A percentile compares a stretch with the other conserved stretches of the same genome.
These are phyloP conservation scores for Solanum virginianum DNA, from an alignment of 257 asterid species.

Conservation along the genomic window DNA sequence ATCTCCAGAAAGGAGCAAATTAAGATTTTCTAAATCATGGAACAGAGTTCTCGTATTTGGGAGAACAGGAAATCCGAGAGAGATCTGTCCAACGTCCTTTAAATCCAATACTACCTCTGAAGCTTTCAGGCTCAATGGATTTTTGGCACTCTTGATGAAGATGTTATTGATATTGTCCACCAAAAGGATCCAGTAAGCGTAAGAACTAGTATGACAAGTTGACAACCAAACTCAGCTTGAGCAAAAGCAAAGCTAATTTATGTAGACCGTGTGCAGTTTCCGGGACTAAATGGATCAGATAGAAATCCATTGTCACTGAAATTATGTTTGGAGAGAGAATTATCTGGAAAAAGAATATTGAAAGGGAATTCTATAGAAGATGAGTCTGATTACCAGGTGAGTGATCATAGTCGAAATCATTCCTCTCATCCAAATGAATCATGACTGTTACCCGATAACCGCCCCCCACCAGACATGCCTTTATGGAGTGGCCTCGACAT, in stretches of 20 bases:
- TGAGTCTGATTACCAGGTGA: conserved; percentile 26
- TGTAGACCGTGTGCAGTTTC: conserved; percentile 44
- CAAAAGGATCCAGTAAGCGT: conserved; percentile 85
- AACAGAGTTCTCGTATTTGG: conserved; percentile 59
- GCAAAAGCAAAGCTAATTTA: conserved; percentile 34
- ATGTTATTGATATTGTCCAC: conserved; percentile 86
- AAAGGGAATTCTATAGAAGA: conserved; percentile 40
- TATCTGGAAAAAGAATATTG: conserved; percentile 37
- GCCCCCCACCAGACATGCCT: conserved; percentile 51
- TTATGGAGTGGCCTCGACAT: conserved; percentile 88
- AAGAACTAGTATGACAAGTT: conserved; percentile 40
- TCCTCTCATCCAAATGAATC: conserved; percentile 65
- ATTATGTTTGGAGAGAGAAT: conserved; percentile 40
- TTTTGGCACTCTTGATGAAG: conserved; percentile 57
- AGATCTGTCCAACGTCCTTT: conserved; percentile 72
- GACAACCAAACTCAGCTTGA: conserved; percentile 56
- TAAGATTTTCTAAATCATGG: conserved; percentile 83
- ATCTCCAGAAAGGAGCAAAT: conserved; percentile 46
- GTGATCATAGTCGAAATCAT: conserved; percentile 32
- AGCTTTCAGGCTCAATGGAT: conserved; percentile 66
- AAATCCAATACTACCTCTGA: conserved; percentile 72
- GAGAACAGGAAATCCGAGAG: conserved; percentile 68
- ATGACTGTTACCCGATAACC: conserved; percentile 31
- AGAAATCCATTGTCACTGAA: conserved; percentile 47
- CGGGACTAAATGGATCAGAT: conserved; percentile 56